Conservation (phyloP, 768 basidiomycete species). For the Scleroderma bovista region DNA sequence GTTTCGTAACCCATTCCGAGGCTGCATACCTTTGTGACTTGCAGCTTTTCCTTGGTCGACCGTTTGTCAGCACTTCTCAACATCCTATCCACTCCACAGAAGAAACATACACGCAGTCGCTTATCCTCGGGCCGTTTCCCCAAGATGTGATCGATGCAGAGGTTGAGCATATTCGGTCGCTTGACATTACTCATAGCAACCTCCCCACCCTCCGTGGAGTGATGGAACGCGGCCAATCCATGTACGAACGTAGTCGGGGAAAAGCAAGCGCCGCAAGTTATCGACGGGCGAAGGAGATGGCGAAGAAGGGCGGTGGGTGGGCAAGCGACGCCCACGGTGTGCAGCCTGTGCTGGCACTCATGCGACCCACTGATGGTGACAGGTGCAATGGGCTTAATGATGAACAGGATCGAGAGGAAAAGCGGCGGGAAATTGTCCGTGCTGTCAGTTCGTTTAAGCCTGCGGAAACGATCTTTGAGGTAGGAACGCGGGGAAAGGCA, state of each 20-base stretch:
- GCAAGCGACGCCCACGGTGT: slow-evolving; percentile 53
- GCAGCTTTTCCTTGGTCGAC: slow-evolving; percentile 85
- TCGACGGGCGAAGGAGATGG: slow-evolving; percentile 84
- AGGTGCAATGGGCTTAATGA: slow-evolving; percentile 23
- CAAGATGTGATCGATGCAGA: slow-evolving; percentile 79
- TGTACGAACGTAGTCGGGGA: slow-evolving; percentile 93
- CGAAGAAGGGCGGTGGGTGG: slow-evolving; percentile 62
- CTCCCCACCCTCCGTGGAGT: slow-evolving; percentile 69
- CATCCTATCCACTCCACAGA: slow-evolving; percentile 40
- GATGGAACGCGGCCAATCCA: slow-evolving; percentile 81
- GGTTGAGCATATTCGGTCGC: slow-evolving; percentile 66
- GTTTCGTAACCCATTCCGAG: slow-evolving; percentile 80
- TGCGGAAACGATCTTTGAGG: slow-evolving; percentile 86
- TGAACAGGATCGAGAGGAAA: slow-evolving; percentile 35
- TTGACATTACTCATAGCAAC: slow-evolving; percentile 60
- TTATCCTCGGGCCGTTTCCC: slow-evolving; percentile 80
- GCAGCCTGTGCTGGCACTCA: slow-evolving; percentile 60
- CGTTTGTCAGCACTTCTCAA: slow-evolving; percentile 44
- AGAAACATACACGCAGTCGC: slow-evolving; percentile 59
- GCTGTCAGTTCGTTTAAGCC: slow-evolving; percentile 82
- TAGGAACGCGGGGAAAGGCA: slow-evolving; percentile 65
- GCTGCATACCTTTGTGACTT: slow-evolving; percentile 89
- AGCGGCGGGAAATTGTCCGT: slow-evolving; percentile 60
- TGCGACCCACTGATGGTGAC: slow-evolving; percentile 34
- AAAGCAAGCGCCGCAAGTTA: slow-evolving; percentile 86